These are phyloP conservation scores for Chlorociboria aeruginascens DNA, from an alignment of 495 filamentous ascomycete species.

Conservation along the genomic window DNA sequence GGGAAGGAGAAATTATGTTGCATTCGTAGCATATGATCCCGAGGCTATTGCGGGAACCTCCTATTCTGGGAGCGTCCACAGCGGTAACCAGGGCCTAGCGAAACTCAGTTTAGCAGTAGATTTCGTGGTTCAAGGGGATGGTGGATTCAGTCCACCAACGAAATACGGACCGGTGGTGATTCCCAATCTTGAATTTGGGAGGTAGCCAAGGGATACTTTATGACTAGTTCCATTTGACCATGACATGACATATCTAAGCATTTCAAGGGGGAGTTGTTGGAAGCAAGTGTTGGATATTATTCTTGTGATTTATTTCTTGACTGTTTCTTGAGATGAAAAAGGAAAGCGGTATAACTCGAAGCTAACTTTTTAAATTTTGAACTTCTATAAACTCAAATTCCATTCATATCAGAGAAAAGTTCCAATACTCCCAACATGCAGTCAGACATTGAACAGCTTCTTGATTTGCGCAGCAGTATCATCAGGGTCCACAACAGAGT, in stretches of 20 bases:
- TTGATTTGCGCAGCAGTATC: constrained; percentile 69
- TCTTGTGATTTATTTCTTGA: background rate
- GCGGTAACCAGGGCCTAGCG: constrained; percentile 36
- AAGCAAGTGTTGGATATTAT: constrained; percentile 7
- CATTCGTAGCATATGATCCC: constrained; percentile 85
- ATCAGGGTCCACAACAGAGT: constrained; percentile 66
- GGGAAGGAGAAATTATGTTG: constrained; percentile 88
- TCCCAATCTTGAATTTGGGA: constrained; percentile 80
- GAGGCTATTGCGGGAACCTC: constrained; percentile 49
- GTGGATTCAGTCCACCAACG: constrained; percentile 61
- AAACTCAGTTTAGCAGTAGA: constrained; percentile 85
- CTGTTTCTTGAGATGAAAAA: background rate
- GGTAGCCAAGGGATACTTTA: constrained; percentile 11
- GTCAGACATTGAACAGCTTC: constrained; percentile 63
- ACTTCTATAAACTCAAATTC: background rate
- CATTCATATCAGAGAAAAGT: constrained; percentile 1
- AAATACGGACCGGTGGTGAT: constrained; percentile 98
- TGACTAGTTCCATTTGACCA: background rate
- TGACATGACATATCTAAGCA: constrained; percentile 4
- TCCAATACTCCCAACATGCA: background rate
- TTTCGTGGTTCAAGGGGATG: constrained; percentile 94
- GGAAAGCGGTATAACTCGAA: background rate
- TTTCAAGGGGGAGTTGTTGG: constrained; percentile 14
- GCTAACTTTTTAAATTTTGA: background rate
- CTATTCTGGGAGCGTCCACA: constrained; percentile 31